These are phyloP conservation scores for Hyphopichia pseudoburtonii DNA, from an alignment of 1,139 yeast species.

Conservation along the genomic window DNA sequence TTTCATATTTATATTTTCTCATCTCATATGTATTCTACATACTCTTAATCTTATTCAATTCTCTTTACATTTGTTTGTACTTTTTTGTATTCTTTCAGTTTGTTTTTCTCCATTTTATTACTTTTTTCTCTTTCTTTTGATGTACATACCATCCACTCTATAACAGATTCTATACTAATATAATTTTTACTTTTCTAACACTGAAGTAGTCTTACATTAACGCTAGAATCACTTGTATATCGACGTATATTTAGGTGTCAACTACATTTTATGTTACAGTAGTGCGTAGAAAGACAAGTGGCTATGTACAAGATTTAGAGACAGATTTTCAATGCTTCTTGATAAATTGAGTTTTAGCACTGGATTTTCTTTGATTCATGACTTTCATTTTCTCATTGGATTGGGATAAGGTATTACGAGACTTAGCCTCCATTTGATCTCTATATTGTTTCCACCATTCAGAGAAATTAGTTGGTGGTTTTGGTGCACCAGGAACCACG, in stretches of 20 bases:
- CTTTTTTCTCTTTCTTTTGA: background rate
- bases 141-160: no score
- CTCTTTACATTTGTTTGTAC: background rate
- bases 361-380: conserved; percentile 36
- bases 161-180: no score
- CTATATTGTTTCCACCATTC: conserved; percentile 42
- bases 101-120: background rate
- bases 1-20: no score
- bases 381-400: conserved; percentile 41
- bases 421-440: conserved; percentile 31
- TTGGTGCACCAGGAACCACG: conserved; percentile 21
- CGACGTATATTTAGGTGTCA: no score
- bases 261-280: no score
- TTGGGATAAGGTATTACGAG: conserved; percentile 34
- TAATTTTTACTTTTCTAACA: no score
- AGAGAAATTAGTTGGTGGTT: conserved; percentile 31
- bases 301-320: conserved; percentile 1
- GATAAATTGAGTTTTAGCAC: conserved; percentile 35
- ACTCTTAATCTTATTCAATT: background rate
- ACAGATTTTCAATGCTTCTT: conserved; percentile 46
- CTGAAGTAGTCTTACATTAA: no score
- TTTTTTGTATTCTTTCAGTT: background rate
- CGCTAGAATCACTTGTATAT: no score
- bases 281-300: no score
- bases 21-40: no score